Evolutionary conservation across 2,329 filamentous ascomycete genomes (phyloP), one percentile per base, ranked within the genome.

Genomic region (Hypomyces rosellus): DNA sequence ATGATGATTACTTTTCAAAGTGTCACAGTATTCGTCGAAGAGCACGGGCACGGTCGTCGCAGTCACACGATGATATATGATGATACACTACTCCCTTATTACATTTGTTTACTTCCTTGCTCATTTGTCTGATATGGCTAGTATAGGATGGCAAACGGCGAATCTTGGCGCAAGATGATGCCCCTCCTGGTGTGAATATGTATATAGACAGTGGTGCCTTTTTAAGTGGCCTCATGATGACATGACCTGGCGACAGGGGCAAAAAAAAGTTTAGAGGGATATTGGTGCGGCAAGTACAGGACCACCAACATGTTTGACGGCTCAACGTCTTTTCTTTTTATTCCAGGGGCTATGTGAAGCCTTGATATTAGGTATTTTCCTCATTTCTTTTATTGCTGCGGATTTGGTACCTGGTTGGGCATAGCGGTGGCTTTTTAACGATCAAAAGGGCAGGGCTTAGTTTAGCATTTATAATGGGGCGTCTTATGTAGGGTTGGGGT

Each of bases 341-440:
- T 20, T 20, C 20, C 20, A 20, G 5, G 5, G 20, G 20, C 40
- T 36, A 37, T 42, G 47, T 39, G 9, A 30, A 30, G 25, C 25
- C 25, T 30, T 30, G 25, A 30, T 5, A 30, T 30, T 11, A 30
- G 18, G 12, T 13, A 14, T 18, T 30, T 45, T 33, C 13, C 20
- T 43, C 25, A 36, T 45, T 48, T 46, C 12, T 9, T 48, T 48
- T 51, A 39, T 37, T 13, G 14, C 41, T 48, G 45, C 18, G 39
- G 41, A 30, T 40, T 48, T 45, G 40, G 48, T 51, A 51, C 49
- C 49, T 48, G 45, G 33, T 25, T 47, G 46, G 45, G 45, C 49
- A 47, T 40, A 44, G 49, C 48, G 39, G 40, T 3, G 40, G 45
- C 46, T 36, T 36, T 15, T 34, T 20, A 34, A 45, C 41, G 36